Evolutionary conservation across 345 rosid species (phyloP), one percentile per base, ranked within the genome.

Genomic region (Lumnitzera racemosa): DNA sequence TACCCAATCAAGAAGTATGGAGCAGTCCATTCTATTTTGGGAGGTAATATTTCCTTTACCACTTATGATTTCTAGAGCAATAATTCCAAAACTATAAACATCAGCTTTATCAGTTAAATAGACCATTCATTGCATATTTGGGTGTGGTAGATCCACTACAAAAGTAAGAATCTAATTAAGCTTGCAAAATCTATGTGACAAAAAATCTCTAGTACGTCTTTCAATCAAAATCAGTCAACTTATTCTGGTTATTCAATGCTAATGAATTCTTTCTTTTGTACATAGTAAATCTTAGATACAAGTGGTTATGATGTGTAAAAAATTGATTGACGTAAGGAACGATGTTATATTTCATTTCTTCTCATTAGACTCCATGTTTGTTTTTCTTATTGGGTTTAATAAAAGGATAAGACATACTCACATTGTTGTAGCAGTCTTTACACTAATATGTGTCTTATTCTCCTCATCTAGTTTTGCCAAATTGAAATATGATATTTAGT

Each of bases 131-230:
- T 29, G 76, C 81, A 47, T 77, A 77, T 61, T 77, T 78, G 0
- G 81, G 78, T n/a, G 78, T 75, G 75, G 73, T 63, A 47, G 70
- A 77, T 47, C 78, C 75, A 49, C 75, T 77, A 51, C 58, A 72
- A 55, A 25, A 24, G 3, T 17, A 54, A 12, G 9, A 55, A 55
- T 56, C 16, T 29, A 29, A 24, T 24, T 29, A 56, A 23, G 27
- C 17, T 13, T 56, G 14, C 3, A 56, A 51, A 61, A 36, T 9
- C 7, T 36, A 6, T 5, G 7, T 5, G 7, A 9, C 43, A 36
- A 6, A 36, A 36, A 36, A 36, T 36, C 43, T 9, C 43, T 3
- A 29, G 36, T 29, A 36, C 4, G 43, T 36, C 43, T 36, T 36
- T 36, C 7, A 9, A 36, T 36, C 43, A 36, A 5, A 36, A 36